A percentile compares a stretch with the other conserved stretches of the same genome.
phyloP scores from a whole-genome alignment of 148 eudicot species.

The Beta vulgaris region DNA sequence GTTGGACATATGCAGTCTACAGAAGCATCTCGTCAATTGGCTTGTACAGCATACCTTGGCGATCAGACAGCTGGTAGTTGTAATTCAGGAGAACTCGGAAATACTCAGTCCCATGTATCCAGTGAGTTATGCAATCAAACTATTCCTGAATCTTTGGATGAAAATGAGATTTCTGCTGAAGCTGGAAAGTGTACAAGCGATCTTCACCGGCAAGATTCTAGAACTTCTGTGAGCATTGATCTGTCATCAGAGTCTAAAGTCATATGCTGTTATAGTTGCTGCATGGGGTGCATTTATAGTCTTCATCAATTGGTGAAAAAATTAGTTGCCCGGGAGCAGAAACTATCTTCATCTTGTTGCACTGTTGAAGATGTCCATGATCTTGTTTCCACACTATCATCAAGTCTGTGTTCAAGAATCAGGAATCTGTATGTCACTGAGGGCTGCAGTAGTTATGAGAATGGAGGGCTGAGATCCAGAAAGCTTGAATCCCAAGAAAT shows the following conservation, averaged over 20 bases:
- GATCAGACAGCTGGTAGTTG: conserved; percentile 21
- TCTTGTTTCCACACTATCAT: conserved; percentile 53
- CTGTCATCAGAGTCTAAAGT: conserved; percentile 29
- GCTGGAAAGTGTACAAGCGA: conserved; percentile 19
- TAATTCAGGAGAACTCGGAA: conserved; percentile 23
- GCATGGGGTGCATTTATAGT: conserved; percentile 52
- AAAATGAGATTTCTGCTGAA: conserved; percentile 22
- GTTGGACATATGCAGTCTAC: conserved; percentile 21
- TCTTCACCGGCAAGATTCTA: conserved; percentile 17
- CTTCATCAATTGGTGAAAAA: conserved; percentile 45
- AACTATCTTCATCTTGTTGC: conserved; percentile 32
- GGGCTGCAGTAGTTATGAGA: conserved; percentile 11
- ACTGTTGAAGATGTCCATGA: conserved; percentile 78
- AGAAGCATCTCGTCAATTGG: conserved; percentile 42
- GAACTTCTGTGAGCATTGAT: conserved; percentile 18
- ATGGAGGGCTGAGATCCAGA: conserved; percentile 14
- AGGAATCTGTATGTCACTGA: conserved; percentile 38
- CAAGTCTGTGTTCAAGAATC: conserved; percentile 53
- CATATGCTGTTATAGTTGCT: conserved; percentile 59
- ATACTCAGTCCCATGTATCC: conserved; percentile 15
- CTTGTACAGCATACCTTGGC: conserved; percentile 18
- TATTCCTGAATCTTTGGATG: conserved; percentile 20
- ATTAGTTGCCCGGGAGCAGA: conserved; percentile 41
- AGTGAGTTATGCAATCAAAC: conserved; percentile 27
- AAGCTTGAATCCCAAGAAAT: conserved; percentile 27